phyloP scores from a whole-genome alignment of 2,329 filamentous ascomycete genomes.

The Amylocarpus encephaloides region DNA sequence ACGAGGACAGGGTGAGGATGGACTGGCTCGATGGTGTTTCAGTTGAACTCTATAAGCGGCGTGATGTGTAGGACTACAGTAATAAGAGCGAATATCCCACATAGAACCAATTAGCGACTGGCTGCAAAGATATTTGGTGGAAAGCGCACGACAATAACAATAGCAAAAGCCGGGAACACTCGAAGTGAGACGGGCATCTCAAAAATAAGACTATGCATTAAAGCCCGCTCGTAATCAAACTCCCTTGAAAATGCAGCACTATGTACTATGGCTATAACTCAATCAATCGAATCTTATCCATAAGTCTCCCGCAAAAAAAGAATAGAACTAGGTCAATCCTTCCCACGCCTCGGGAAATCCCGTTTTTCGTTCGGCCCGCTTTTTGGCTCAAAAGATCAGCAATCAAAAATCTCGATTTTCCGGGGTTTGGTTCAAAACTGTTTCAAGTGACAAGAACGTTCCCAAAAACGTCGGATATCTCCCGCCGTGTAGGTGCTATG shows the following conservation, averaged over 20 bases:
- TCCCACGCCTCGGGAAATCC: too few species aligned
- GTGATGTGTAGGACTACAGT: too few species aligned
- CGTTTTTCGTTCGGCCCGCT: neutral
- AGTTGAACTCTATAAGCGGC: neutral
- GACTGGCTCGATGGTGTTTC: neutral
- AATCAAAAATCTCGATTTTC: neutral
- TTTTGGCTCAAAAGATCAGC: neutral
- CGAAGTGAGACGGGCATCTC: too few species aligned
- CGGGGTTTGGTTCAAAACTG: neutral
- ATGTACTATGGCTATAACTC: neutral
- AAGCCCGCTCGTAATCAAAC: neutral
- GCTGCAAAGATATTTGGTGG: too few species aligned
- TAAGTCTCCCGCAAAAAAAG: too few species aligned
- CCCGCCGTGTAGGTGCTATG: conserved; percentile 23
- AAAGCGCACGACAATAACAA: too few species aligned
- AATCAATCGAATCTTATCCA: too few species aligned
- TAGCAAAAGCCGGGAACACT: too few species aligned
- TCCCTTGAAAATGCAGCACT: neutral
- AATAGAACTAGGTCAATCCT: too few species aligned
- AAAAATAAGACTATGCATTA: too few species aligned
- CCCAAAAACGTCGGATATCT: conserved; percentile 30
- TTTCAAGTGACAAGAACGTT: conserved; percentile 28
- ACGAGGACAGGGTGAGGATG: neutral
- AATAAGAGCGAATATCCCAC: too few species aligned
- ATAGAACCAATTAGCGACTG: too few species aligned